Conservation (phyloP, 2,329 filamentous ascomycete genomes). For the Neofusicoccum sp. region DNA sequence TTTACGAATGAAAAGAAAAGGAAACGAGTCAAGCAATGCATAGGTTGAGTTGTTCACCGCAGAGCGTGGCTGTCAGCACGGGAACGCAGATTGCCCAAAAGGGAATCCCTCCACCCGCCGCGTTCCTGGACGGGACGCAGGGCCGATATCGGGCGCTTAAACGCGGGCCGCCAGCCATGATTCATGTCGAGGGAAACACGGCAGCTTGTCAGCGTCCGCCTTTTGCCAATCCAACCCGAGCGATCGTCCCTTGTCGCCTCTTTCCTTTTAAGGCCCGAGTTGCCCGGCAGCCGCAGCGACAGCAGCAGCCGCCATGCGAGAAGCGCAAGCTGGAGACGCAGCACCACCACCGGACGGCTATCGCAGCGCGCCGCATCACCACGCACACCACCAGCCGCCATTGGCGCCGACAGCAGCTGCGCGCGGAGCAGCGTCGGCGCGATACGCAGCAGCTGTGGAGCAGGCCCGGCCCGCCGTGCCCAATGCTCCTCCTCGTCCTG, state of each 20-base stretch:
- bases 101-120: background rate
- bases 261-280: background rate
- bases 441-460: constrained; percentile 14
- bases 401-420: constrained; percentile 3
- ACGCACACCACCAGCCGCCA: constrained; percentile 6
- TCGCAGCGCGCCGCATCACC: background rate
- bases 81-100: background rate
- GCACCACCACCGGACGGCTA: background rate
- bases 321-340: constrained; percentile 1
- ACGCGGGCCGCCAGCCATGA: constrained; percentile 4
- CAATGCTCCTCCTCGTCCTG: background rate
- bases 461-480: background rate
- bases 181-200: background rate
- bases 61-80: background rate
- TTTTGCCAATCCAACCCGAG: constrained; percentile 9
- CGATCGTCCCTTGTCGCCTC: background rate
- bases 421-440: background rate
- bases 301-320: background rate
- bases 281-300: background rate
- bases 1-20: background rate
- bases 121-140: background rate
- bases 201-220: background rate
- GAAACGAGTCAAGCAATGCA: background rate
- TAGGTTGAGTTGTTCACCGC: background rate
- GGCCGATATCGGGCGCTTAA: constrained; percentile 19